Evolutionary conservation across 306 rosid genomes (phyloP).

Genomic region (Hippophae tibetana): DNA sequence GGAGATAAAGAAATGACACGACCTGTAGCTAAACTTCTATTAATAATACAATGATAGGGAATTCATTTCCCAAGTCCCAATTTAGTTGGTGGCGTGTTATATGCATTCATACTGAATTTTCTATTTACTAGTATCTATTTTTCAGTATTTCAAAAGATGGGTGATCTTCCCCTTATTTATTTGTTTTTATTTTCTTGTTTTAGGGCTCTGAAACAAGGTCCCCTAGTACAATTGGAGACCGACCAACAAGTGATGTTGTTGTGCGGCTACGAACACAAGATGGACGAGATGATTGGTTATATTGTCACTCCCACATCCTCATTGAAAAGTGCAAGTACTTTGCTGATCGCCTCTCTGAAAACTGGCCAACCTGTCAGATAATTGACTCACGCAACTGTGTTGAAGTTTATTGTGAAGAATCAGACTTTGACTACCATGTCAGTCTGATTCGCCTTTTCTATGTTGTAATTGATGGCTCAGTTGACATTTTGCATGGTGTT

Average conservation of each 20-base stretch:
- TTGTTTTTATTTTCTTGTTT: constrained; percentile 13
- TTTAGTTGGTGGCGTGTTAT: neutral
- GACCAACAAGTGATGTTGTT: constrained; percentile 79
- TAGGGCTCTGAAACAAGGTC: constrained; percentile 45
- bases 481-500: constrained; percentile 74
- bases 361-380: constrained; percentile 92
- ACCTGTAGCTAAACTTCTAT: neutral
- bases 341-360: constrained; percentile 73
- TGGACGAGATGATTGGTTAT: constrained; percentile 81
- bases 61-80: neutral
- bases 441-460: constrained; percentile 70
- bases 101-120: neutral
- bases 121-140: neutral
- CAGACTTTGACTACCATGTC: constrained; percentile 68
- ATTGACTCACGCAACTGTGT: constrained; percentile 83
- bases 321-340: constrained; percentile 58
- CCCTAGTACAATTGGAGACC: constrained; percentile 47
- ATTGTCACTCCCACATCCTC: constrained; percentile 62
- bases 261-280: constrained; percentile 85
- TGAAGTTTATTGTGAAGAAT: constrained; percentile 68
- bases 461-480: constrained; percentile 34
- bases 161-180: neutral
- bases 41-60: neutral
- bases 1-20: no score
- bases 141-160: neutral